These are phyloP conservation scores for Saccharomyces pastorianus DNA, from an alignment of 1,139 yeast genomes.

Conservation along the genomic window DNA sequence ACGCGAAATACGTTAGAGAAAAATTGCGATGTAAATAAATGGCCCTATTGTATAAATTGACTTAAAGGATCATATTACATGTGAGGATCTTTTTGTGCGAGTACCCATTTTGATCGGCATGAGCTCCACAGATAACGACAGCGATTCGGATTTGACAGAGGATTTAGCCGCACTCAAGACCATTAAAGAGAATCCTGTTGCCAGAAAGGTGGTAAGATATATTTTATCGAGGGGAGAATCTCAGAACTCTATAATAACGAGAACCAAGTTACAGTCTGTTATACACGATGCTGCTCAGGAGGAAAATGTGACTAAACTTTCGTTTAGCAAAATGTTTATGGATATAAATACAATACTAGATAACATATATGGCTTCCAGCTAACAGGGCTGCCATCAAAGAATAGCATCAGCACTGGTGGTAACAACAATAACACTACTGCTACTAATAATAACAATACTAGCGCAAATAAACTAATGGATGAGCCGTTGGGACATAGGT, in stretches of 20 bases:
- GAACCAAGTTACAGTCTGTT: constrained; percentile 14
- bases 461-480: not conserved
- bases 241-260: constrained; percentile 20
- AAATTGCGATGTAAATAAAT: not conserved
- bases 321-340: constrained; percentile 13
- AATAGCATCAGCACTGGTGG: not conserved
- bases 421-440: not conserved
- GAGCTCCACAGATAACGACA: not conserved
- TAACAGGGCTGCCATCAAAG: constrained; percentile 17
- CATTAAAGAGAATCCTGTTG: constrained; percentile 7
- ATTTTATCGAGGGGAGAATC: constrained; percentile 18
- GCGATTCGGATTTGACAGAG: not conserved
- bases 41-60: not conserved
- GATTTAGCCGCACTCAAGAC: not conserved
- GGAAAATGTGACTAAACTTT: constrained; percentile 14
- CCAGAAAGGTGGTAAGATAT: constrained; percentile 16
- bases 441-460: too few relatives aligned
- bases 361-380: constrained; percentile 23
- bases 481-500: constrained; percentile 10
- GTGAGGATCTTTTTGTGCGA: too few relatives aligned
- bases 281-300: constrained; percentile 15
- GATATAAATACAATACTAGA: constrained; percentile 16
- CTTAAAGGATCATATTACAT: too few relatives aligned
- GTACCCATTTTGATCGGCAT: not conserved
- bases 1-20: not conserved